Conservation (phyloP, 1,284 basidiomycete genomes). For the Xerocomus amazonicus region DNA sequence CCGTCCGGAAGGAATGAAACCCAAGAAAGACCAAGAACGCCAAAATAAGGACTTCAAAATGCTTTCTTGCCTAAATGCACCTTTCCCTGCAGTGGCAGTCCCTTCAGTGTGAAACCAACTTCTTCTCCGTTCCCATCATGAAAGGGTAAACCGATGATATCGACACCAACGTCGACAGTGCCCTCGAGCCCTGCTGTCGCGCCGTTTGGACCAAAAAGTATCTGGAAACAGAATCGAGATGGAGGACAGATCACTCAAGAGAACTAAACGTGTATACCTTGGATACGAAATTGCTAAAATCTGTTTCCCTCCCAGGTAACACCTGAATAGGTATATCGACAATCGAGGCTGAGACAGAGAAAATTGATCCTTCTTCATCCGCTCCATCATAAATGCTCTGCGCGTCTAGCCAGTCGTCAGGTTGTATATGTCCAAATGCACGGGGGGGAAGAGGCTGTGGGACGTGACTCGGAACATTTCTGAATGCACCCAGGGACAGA, state of each 20-base stretch:
- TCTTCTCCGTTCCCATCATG: conserved; percentile 32
- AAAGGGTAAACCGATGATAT: conserved; percentile 60
- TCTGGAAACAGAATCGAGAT: conserved; percentile 37
- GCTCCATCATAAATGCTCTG: conserved; percentile 42
- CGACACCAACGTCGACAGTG: conserved; percentile 55
- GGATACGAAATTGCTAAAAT: conserved; percentile 68
- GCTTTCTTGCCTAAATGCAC: conserved; percentile 63
- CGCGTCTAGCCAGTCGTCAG: conserved; percentile 63
- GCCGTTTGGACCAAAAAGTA: conserved; percentile 61
- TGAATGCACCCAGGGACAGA: conserved; percentile 2
- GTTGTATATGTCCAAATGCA: conserved; percentile 71
- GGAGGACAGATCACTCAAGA: background rate
- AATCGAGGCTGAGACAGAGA: conserved; percentile 58
- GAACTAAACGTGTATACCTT: conserved; percentile 49
- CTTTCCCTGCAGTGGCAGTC: conserved; percentile 63
- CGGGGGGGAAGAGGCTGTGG: conserved; percentile 61
- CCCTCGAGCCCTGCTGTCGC: conserved; percentile 70
- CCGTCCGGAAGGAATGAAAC: background rate
- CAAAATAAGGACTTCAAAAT: conserved; percentile 2
- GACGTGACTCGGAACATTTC: conserved; percentile 41
- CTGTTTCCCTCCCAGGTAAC: conserved; percentile 65
- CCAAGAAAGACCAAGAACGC: background rate
- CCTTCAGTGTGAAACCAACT: conserved; percentile 54
- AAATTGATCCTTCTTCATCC: conserved; percentile 49
- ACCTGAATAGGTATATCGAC: conserved; percentile 71